Percentiles rank a stretch among this genome's conserved stretches.
These are phyloP conservation scores for Porcisia hertigi DNA, from an alignment of 208 protist species.

Conservation along the genomic window DNA sequence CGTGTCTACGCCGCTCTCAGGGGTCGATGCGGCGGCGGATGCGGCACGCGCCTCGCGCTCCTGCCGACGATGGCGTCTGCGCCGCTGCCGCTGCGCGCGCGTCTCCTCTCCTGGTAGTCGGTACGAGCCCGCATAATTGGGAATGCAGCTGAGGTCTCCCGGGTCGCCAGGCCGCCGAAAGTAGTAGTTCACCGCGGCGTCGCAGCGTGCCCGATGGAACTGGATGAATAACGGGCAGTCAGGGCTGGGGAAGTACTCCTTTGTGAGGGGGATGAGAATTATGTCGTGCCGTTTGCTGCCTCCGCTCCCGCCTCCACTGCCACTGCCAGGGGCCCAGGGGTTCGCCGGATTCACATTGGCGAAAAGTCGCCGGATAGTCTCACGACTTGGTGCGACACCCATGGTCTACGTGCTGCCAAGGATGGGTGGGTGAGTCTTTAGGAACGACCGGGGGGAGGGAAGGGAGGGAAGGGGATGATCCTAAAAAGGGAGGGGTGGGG, in stretches of 20 bases:
- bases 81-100: conserved; percentile 18
- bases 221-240: conserved; percentile 85
- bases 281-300: conserved; percentile 55
- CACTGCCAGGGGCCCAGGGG: conserved; percentile 4
- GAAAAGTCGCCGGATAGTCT: conserved; percentile 61
- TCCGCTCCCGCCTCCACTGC: conserved; percentile 5
- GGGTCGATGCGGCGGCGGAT: background rate
- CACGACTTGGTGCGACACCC: conserved; percentile 77
- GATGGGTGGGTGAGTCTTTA: too few species aligned
- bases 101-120: conserved; percentile 28
- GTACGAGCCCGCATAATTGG: conserved; percentile 51
- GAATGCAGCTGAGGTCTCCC: conserved; percentile 75
- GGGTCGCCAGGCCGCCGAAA: conserved; percentile 77
- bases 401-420: conserved; percentile 25
- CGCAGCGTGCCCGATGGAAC: conserved; percentile 80
- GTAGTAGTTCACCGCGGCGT: conserved; percentile 86
- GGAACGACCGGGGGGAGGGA: too few species aligned
- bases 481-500: too few species aligned
- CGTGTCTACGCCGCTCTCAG: background rate
- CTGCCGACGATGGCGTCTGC: conserved; percentile 15
- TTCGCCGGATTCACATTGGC: conserved; percentile 41
- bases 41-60: conserved; percentile 22
- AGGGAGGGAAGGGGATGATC: too few species aligned
- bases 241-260: conserved; percentile 73
- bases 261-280: conserved; percentile 78